Evolutionary conservation across 345 rosid genomes (phyloP).

Genomic region (Camelina sativa): DNA sequence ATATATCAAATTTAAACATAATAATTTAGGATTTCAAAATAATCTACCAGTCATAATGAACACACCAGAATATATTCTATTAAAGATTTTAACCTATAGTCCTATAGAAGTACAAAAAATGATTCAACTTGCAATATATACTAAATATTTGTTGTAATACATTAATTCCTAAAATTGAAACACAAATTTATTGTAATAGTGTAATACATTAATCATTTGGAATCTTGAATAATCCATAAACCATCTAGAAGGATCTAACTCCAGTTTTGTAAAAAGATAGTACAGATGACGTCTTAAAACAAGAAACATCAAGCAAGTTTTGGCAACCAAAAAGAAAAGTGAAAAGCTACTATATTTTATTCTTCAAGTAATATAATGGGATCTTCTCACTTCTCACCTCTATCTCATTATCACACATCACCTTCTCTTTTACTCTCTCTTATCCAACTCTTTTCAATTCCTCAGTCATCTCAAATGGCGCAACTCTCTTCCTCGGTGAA

Average conservation of each 20-base stretch:
- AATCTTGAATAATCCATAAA: no score
- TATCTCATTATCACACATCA: conserved; percentile 12
- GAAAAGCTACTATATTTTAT: neutral
- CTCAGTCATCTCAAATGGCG: conserved; percentile 18
- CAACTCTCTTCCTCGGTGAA: conserved; percentile 40
- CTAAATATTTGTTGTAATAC: no score
- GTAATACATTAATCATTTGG: neutral
- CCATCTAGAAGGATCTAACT: neutral
- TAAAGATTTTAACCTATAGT: no score
- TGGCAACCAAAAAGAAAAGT: neutral
- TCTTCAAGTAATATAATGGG: neutral
- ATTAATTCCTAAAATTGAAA: no score
- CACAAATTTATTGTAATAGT: no score
- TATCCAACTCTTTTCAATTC: neutral
- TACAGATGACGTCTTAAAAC: neutral
- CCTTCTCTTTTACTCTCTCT: conserved; percentile 2
- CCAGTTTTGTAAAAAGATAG: neutral
- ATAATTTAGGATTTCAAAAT: no score
- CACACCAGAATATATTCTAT: no score
- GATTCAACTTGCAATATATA: no score
- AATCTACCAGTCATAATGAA: no score
- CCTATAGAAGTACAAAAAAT: no score
- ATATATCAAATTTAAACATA: no score
- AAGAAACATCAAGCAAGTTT: neutral
- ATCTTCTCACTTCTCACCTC: neutral